A percentile compares a stretch with the other conserved stretches of the same genome.
Conservation (phyloP, 2,329 filamentous ascomycete species). For the Hirsutella minnesotensis region DNA sequence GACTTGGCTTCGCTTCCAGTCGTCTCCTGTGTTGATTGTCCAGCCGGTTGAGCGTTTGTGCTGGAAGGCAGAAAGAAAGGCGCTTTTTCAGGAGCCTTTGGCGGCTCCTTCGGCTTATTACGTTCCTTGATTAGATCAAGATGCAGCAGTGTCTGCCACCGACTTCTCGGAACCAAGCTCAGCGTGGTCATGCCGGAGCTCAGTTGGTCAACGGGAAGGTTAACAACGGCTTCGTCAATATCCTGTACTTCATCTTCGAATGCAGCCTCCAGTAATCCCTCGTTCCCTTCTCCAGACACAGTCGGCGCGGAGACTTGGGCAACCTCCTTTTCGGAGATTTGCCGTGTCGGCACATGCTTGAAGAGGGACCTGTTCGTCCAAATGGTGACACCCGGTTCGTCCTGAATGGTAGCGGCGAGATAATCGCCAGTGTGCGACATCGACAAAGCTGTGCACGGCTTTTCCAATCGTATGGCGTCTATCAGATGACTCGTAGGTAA, state of each 20-base stretch:
- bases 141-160: slow-evolving; percentile 91
- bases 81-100: slow-evolving; percentile 84
- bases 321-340: slow-evolving; percentile 70
- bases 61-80: slow-evolving; percentile 85
- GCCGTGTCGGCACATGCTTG: slow-evolving; percentile 73
- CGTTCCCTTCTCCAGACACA: slow-evolving; percentile 70
- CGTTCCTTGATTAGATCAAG: slow-evolving; percentile 85
- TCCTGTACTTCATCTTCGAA: slow-evolving; percentile 47
- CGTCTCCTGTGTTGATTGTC: slow-evolving; percentile 17
- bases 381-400: slow-evolving; percentile 76
- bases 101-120: slow-evolving; percentile 87
- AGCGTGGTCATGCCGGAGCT: slow-evolving; percentile 75
- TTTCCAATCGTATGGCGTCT: slow-evolving; percentile 73
- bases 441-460: slow-evolving; percentile 69
- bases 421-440: slow-evolving; percentile 90
- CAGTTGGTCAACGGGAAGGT: slow-evolving; percentile 61
- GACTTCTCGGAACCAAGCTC: slow-evolving; percentile 76
- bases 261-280: slow-evolving; percentile 64
- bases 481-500: slow-evolving; percentile 91
- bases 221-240: slow-evolving; percentile 40
- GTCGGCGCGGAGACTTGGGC: slow-evolving; percentile 55
- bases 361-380: slow-evolving; percentile 95
- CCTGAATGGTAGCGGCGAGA: slow-evolving; percentile 77
- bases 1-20: slow-evolving; percentile 39
- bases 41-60: slow-evolving; percentile 29